Evolutionary conservation across 768 basidiomycete genomes (phyloP).

Genomic region (Neoboletus subvelutipes): DNA sequence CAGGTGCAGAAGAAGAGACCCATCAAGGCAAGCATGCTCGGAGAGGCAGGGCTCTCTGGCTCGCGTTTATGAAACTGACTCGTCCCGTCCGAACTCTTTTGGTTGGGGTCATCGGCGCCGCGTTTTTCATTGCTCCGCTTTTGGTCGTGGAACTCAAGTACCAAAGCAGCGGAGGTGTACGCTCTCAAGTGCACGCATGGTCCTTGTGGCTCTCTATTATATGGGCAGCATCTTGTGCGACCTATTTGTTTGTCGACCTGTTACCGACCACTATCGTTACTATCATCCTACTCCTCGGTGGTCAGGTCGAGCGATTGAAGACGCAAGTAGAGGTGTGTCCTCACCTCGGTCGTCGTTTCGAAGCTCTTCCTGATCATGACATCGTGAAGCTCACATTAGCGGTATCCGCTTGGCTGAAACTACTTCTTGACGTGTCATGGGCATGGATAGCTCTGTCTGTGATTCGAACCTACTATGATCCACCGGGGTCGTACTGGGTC

Average conservation of each 20-base stretch:
- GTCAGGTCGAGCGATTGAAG: slow-evolving; percentile 64
- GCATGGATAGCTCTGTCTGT: slow-evolving; percentile 73
- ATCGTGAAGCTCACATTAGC: slow-evolving; percentile 57
- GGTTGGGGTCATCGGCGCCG: slow-evolving; percentile 56
- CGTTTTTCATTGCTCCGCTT: slow-evolving; percentile 66
- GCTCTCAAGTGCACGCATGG: slow-evolving; percentile 58
- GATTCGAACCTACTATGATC: slow-evolving; percentile 55
- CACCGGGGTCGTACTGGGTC: slow-evolving; percentile 65
- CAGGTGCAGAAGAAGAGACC: slow-evolving; percentile 30
- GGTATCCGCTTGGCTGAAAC: slow-evolving; percentile 69
- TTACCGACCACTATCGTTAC: slow-evolving; percentile 57
- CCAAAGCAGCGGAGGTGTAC: slow-evolving; percentile 40
- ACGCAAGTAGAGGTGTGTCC: slow-evolving; percentile 61
- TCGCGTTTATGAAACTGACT: slow-evolving; percentile 65
- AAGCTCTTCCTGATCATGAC: background rate
- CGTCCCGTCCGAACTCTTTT: slow-evolving; percentile 58
- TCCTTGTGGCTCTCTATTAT: slow-evolving; percentile 69
- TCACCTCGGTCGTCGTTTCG: background rate
- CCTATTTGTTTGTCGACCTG: slow-evolving; percentile 63
- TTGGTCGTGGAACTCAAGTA: slow-evolving; percentile 68
- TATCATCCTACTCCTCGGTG: slow-evolving; percentile 53
- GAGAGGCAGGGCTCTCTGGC: slow-evolving; percentile 61
- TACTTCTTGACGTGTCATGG: slow-evolving; percentile 64
- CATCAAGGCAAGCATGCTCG: slow-evolving; percentile 45
- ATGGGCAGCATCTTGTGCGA: slow-evolving; percentile 62